phyloP scores from a whole-genome alignment of 2,329 filamentous ascomycete species.

The Arthrobotrys pseudoclavata region DNA sequence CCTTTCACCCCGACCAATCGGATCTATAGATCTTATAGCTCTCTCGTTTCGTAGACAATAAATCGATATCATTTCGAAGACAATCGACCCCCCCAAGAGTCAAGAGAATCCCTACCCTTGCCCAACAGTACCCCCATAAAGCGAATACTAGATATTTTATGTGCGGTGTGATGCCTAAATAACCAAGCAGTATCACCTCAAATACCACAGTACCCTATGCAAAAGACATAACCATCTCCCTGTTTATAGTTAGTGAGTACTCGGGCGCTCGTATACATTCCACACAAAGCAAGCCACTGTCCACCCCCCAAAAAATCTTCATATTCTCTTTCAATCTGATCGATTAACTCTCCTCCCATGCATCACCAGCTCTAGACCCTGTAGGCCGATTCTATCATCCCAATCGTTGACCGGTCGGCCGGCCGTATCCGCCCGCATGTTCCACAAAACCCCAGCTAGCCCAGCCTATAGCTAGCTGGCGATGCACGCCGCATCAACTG shows the following conservation, averaged over 20 bases:
- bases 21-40: not conserved
- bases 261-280: not conserved
- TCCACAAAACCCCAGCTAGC: not conserved
- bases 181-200: not conserved
- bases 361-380: not conserved
- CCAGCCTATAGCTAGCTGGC: no score
- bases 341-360: not conserved
- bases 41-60: not conserved
- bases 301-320: no score
- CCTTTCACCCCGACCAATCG: not conserved
- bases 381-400: not conserved
- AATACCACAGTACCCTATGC: not conserved
- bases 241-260: no score
- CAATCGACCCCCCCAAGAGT: not conserved
- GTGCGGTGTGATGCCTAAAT: no score
- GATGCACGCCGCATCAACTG: not conserved
- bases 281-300: not conserved
- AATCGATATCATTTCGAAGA: conserved; percentile 2
- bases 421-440: not conserved
- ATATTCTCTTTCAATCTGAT: not conserved
- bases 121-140: not conserved
- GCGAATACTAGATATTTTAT: no score
- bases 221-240: not conserved
- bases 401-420: not conserved
- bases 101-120: not conserved